phyloP scores from a whole-genome alignment of 2,329 filamentous ascomycete genomes.

The Fusarium incarnatum region DNA sequence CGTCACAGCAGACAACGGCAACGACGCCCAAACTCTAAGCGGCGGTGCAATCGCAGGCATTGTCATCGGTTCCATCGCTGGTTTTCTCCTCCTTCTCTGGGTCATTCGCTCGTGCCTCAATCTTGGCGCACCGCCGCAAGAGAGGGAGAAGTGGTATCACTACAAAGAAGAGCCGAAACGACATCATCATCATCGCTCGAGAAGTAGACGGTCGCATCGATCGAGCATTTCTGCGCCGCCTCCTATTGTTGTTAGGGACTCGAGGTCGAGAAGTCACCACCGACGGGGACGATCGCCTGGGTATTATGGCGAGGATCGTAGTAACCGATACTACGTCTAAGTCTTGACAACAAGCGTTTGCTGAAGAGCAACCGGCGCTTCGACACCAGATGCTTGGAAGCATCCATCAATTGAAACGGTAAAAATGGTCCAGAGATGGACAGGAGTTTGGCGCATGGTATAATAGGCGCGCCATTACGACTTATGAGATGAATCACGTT shows the following conservation, averaged over 20 bases:
- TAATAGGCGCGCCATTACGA: constrained; percentile 6
- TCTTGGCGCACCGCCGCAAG: constrained; percentile 52
- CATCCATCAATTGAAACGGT: not conserved
- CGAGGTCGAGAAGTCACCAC: constrained; percentile 38
- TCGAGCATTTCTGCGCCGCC: constrained; percentile 45
- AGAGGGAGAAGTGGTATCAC: constrained; percentile 51
- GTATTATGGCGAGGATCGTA: constrained; percentile 30
- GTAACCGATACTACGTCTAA: constrained; percentile 35
- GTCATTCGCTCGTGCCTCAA: constrained; percentile 59
- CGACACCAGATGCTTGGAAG: not conserved
- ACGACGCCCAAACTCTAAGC: constrained; percentile 47
- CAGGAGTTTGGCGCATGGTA: not conserved
- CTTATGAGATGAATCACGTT: constrained; percentile 24
- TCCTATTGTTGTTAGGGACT: constrained; percentile 37
- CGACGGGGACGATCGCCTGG: constrained; percentile 30
- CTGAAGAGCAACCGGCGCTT: not conserved
- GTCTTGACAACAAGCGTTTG: not conserved
- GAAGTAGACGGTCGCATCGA: constrained; percentile 37
- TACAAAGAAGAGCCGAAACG: constrained; percentile 43
- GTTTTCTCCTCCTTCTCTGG: constrained; percentile 58
- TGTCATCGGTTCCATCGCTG: constrained; percentile 26
- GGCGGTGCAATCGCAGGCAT: constrained; percentile 58
- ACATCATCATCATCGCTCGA: constrained; percentile 32
- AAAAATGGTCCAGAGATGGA: not conserved
- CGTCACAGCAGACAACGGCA: constrained; percentile 41